Conservation (phyloP, 495 filamentous ascomycete species). For the Tuber indicum region DNA sequence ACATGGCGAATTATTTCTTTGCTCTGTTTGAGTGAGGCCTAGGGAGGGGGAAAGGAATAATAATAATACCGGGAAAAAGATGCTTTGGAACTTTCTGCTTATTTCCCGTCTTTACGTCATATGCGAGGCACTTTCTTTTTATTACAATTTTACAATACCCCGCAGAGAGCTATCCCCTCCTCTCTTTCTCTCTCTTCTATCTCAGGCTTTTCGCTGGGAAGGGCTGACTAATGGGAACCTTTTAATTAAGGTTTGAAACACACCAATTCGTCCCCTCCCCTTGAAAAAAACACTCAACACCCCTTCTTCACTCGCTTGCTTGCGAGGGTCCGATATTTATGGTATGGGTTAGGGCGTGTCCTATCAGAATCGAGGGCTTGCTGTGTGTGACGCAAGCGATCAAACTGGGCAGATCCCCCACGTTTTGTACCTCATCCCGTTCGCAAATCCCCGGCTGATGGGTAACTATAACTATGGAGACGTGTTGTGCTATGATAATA, state of each 20-base stretch:
- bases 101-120: background rate
- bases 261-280: background rate
- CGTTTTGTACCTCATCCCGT: background rate
- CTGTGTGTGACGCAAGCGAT: slow-evolving; percentile 1
- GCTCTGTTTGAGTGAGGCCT: background rate
- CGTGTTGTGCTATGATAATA: background rate
- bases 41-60: background rate
- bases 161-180: background rate
- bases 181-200: too few relatives aligned
- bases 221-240: background rate
- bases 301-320: background rate
- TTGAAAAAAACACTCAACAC: background rate
- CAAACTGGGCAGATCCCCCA: background rate
- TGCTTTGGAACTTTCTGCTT: background rate
- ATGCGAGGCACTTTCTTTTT: background rate
- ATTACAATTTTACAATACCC: background rate
- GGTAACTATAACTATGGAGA: background rate
- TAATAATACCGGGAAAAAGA: background rate
- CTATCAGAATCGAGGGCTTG: background rate
- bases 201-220: background rate
- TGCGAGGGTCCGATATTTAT: background rate
- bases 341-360: background rate
- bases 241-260: background rate
- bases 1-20: background rate
- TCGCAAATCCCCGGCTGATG: background rate